Evolutionary conservation across 2,329 filamentous ascomycete genomes (phyloP).

Genomic region (Pyrenophora seminiperda): DNA sequence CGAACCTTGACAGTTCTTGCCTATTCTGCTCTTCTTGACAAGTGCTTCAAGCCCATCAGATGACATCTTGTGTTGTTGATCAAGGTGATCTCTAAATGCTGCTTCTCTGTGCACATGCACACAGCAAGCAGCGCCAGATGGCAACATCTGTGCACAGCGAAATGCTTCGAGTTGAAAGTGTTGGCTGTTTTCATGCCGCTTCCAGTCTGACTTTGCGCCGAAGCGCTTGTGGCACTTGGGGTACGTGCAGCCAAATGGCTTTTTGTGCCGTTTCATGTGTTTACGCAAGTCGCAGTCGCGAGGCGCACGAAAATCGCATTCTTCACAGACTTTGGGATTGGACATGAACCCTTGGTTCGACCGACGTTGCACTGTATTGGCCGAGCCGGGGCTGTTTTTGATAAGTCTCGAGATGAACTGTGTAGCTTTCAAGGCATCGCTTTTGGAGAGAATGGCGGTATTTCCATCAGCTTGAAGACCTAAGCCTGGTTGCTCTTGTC

Average conservation of each 20-base stretch:
- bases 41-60: constrained; percentile 45
- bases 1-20: constrained; percentile 64
- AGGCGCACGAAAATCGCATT: constrained; percentile 28
- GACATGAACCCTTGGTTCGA: constrained; percentile 16
- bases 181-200: constrained; percentile 82
- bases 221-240: constrained; percentile 71
- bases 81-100: constrained; percentile 67
- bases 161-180: constrained; percentile 75
- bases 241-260: constrained; percentile 83
- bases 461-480: background rate
- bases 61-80: constrained; percentile 52
- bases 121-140: constrained; percentile 53
- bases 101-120: constrained; percentile 64
- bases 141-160: constrained; percentile 61
- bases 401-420: constrained; percentile 36
- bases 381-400: constrained; percentile 22
- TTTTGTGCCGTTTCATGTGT: constrained; percentile 79
- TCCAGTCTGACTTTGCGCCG: constrained; percentile 95
- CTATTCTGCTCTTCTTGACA: constrained; percentile 63
- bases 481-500: background rate
- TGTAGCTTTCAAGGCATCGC: constrained; percentile 29
- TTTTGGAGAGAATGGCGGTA: constrained; percentile 24
- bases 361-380: constrained; percentile 17
- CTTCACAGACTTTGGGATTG: constrained; percentile 23
- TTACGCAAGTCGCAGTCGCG: constrained; percentile 61